Evolutionary conservation across 345 rosid species (phyloP).

Genomic region (Litchi chinensis): DNA sequence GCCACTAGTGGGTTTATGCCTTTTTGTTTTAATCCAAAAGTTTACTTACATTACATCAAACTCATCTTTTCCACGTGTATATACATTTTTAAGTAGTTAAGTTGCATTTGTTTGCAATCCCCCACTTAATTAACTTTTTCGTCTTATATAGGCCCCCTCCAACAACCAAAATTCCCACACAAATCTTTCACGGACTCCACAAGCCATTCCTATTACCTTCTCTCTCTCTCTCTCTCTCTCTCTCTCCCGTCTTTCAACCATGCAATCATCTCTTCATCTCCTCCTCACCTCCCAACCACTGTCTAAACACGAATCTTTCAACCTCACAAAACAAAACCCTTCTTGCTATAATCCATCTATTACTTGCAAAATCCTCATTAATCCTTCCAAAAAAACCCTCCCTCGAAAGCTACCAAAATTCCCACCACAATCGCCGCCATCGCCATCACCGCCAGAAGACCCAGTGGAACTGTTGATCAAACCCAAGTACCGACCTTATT

Average conservation of each 20-base stretch:
- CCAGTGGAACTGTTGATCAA: neutral
- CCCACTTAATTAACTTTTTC: neutral
- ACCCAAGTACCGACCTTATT: conserved; percentile 15
- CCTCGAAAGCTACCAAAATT: neutral
- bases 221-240: neutral
- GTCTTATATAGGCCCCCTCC: conserved; percentile 21
- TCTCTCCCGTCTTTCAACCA: conserved; percentile 1
- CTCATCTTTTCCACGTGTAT: conserved; percentile 25
- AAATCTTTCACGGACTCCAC: no score
- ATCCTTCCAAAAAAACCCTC: conserved; percentile 24
- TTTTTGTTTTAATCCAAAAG: no score
- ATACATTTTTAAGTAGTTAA: no score
- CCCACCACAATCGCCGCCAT: neutral
- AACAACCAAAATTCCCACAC: neutral
- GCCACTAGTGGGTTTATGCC: no score
- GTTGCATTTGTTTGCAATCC: no score
- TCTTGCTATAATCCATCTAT: conserved; percentile 5
- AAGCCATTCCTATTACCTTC: no score
- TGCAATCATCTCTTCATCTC: conserved; percentile 25
- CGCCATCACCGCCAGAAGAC: neutral
- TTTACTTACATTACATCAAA: neutral
- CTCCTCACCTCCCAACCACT: neutral
- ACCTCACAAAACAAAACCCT: neutral
- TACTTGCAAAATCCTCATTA: conserved; percentile 29
- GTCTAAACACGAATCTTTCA: neutral